Conservation (phyloP, 805 yeast genomes). For the Cyberlindnera saturnus region DNA sequence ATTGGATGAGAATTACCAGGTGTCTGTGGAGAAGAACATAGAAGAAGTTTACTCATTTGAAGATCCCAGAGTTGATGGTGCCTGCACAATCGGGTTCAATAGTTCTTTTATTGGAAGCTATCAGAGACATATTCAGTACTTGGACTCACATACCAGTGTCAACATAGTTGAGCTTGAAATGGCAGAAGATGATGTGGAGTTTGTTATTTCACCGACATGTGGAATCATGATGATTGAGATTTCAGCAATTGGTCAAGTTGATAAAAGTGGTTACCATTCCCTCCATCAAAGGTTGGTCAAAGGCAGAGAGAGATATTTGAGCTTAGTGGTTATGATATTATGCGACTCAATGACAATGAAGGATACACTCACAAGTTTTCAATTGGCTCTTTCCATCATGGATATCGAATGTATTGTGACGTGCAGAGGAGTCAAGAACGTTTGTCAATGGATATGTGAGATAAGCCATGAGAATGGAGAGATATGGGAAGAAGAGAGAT, state of each 20-base stretch:
- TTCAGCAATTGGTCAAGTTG: constrained; percentile 9
- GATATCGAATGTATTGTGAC: constrained; percentile 3
- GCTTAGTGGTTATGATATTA: constrained; percentile 6
- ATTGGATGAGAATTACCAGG: not conserved
- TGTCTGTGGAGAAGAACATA: not conserved
- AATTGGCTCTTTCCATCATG: constrained; percentile 11
- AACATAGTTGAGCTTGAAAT: constrained; percentile 14
- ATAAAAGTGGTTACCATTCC: constrained; percentile 6
- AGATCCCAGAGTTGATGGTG: not conserved
- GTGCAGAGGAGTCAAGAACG: not conserved
- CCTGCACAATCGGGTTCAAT: constrained; percentile 8
- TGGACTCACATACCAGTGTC: constrained; percentile 1
- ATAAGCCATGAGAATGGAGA: not conserved
- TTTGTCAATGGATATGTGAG: constrained; percentile 6
- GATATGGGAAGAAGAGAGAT: not conserved
- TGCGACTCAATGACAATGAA: not conserved
- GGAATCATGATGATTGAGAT: constrained; percentile 11
- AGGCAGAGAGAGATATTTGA: not conserved
- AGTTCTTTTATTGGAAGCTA: not conserved
- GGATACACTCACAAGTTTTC: constrained; percentile 10
- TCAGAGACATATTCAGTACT: constrained; percentile 1
- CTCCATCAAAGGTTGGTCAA: constrained; percentile 1
- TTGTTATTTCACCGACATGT: constrained; percentile 9
- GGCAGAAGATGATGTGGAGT: constrained; percentile 11
- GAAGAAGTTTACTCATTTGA: not conserved